Evolutionary conservation across 768 basidiomycete genomes (phyloP).

Genomic region (Boletus rufocinnamomeus): DNA sequence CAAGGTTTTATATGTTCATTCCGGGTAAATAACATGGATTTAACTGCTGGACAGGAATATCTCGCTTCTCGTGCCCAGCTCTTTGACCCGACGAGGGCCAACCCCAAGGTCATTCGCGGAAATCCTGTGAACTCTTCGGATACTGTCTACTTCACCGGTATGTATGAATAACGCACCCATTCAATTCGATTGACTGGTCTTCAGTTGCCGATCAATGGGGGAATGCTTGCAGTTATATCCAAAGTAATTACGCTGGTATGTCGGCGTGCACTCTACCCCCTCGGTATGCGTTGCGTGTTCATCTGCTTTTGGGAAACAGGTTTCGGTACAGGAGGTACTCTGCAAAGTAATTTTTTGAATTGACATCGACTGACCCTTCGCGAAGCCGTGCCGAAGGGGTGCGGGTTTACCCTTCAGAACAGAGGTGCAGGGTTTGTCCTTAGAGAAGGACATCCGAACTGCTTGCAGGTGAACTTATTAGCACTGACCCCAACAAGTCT

Average conservation of each 20-base stretch:
- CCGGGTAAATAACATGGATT: conserved; percentile 1
- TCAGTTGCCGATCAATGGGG: conserved; percentile 84
- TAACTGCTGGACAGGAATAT: conserved; percentile 63
- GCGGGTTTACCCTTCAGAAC: conserved; percentile 97
- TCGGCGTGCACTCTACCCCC: not conserved
- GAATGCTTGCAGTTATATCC: conserved; percentile 87
- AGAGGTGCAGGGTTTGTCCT: conserved; percentile 85
- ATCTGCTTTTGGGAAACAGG: conserved; percentile 42
- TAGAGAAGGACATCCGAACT: conserved; percentile 81
- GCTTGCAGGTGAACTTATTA: conserved; percentile 54
- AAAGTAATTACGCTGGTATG: conserved; percentile 83
- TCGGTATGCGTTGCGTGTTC: not conserved
- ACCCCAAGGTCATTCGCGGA: conserved; percentile 70
- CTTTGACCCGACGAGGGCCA: conserved; percentile 69
- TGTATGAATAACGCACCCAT: conserved; percentile 5
- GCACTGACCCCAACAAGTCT: not conserved
- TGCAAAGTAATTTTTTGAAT: not conserved
- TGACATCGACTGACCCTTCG: conserved; percentile 6
- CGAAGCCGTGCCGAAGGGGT: conserved; percentile 85
- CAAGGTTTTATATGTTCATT: conserved; percentile 51
- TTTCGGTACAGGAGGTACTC: conserved; percentile 83
- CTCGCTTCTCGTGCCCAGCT: conserved; percentile 76
- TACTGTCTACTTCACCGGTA: conserved; percentile 92
- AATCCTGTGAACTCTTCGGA: conserved; percentile 84
- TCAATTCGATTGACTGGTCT: conserved; percentile 1